phyloP scores from a whole-genome alignment of 352 stramenopile genomes.

The Phytophthora hybrid region DNA sequence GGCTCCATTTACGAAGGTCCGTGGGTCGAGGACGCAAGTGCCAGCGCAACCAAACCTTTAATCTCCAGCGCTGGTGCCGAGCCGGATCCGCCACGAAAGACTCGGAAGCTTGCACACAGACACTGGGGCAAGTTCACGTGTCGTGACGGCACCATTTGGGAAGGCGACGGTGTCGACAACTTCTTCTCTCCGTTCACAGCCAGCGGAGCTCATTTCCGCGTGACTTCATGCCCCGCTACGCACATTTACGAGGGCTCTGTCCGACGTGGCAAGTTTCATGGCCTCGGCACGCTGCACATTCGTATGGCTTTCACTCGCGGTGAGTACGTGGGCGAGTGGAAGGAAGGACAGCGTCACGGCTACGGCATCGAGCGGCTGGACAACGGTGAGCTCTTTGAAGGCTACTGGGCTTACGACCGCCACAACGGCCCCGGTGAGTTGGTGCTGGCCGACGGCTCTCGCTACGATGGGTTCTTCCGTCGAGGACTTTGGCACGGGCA shows the following conservation, averaged over 20 bases:
- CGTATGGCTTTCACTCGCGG: slow-evolving; percentile 64
- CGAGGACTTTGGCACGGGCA: slow-evolving; percentile 80
- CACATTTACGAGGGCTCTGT: slow-evolving; percentile 69
- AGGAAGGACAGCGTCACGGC: slow-evolving; percentile 75
- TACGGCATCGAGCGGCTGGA: slow-evolving; percentile 88
- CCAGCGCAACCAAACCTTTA: slow-evolving; percentile 52
- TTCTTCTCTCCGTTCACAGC: slow-evolving; percentile 83
- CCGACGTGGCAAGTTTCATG: slow-evolving; percentile 69
- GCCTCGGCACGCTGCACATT: slow-evolving; percentile 75
- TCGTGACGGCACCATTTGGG: slow-evolving; percentile 75
- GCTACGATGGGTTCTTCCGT: slow-evolving; percentile 71
- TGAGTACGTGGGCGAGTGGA: slow-evolving; percentile 88
- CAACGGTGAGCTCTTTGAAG: slow-evolving; percentile 79
- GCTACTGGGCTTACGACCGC: slow-evolving; percentile 72
- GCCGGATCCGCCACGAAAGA: slow-evolving; percentile 61
- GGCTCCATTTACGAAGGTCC: slow-evolving; percentile 83
- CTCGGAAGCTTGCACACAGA: slow-evolving; percentile 32
- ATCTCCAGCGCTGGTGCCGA: slow-evolving; percentile 35
- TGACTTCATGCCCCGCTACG: slow-evolving; percentile 54
- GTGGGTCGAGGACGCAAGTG: slow-evolving; percentile 69
- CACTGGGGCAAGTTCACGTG: slow-evolving; percentile 86
- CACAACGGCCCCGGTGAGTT: slow-evolving; percentile 79
- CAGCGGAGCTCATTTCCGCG: slow-evolving; percentile 60
- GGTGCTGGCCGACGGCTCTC: slow-evolving; percentile 71
- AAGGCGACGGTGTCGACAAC: slow-evolving; percentile 83